phyloP scores from a whole-genome alignment of 768 basidiomycete species.

The Kwoniella dendrophila region DNA sequence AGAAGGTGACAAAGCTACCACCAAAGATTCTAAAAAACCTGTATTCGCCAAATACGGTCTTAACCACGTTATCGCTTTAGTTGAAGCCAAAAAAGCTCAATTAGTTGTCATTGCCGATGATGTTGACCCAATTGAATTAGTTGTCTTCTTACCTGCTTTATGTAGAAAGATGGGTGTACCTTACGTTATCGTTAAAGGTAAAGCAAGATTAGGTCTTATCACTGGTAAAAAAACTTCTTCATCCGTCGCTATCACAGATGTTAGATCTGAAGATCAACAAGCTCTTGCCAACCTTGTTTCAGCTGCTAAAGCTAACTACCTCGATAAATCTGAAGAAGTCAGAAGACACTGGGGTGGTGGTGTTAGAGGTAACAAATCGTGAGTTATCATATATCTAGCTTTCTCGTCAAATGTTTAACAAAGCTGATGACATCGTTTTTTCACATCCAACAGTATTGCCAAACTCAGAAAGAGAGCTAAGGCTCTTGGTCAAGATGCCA shows the following conservation, averaged over 20 bases:
- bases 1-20: conserved; percentile 68
- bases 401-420: background rate
- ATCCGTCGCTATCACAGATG: conserved; percentile 87
- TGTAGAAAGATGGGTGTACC: conserved; percentile 99
- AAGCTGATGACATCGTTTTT: background rate
- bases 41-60: conserved; percentile 93
- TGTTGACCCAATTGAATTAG: conserved; percentile 96
- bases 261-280: conserved; percentile 88
- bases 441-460: conserved; percentile 63
- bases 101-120: conserved; percentile 93
- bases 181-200: conserved; percentile 96
- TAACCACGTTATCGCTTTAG: conserved; percentile 91
- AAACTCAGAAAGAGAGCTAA: conserved; percentile 94
- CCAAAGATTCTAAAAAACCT: conserved; percentile 87
- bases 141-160: conserved; percentile 95
- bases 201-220: conserved; percentile 95
- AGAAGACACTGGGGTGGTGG: conserved; percentile 96
- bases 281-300: conserved; percentile 89
- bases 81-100: conserved; percentile 93
- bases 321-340: conserved; percentile 86
- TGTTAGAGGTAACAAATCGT: conserved; percentile 81
- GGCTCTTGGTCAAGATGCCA: conserved; percentile 67
- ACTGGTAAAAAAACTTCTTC: conserved; percentile 95
- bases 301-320: conserved; percentile 98
- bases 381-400: conserved; percentile 11